Evolutionary conservation across 169 alveolate species (phyloP), one percentile per base, ranked within the genome.

Genomic region (Cryptosporidium viatorum): DNA sequence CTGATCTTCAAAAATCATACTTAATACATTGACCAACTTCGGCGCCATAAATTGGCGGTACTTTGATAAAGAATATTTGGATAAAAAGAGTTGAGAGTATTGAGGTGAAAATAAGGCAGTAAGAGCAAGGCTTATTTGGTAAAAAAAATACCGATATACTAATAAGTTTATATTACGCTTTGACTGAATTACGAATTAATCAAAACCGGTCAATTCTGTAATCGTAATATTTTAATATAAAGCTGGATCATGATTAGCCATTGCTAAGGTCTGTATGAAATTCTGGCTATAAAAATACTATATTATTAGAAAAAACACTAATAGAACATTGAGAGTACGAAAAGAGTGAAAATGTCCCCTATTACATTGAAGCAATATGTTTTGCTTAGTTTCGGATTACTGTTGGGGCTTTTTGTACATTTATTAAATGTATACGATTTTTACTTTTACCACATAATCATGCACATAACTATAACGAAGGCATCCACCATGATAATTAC

Each of bases 401-500:
- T 73, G 8, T 21, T 73, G 8, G 86, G 70, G n/a, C 45, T 73
- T 33, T 55, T 73, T 59, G 45, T 59, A 26, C 43, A 73, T 73
- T 51, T 73, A 35, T n/a, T 73, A 35, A 55, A 55, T 73, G 41
- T 55, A 73, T 73, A 73, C 39, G 86, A 73, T n/a, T 73, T 52
- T 29, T n/a, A 73, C 23, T 55, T 73, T 41, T 73, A 39, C 65
- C 86, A 73, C 33, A 59, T 73, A 31, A 73, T 73, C 2, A 73
- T 73, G 86, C 86, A 73, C 43, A 58, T 73, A 73, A 73, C 86
- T 51, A 59, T 52, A 31, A 73, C 86, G 0, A 73, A 73, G 58
- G 71, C 86, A 31, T 73, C 86, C 16, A 55, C 86, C 1, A 73
- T 73, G 69, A 59, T 73, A n/a, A 73, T 73, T 39, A 59, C 71